Evolutionary conservation across 2,329 filamentous ascomycete species (phyloP), one percentile per base, ranked within the genome.

Genomic region (Colletotrichum truncatum): DNA sequence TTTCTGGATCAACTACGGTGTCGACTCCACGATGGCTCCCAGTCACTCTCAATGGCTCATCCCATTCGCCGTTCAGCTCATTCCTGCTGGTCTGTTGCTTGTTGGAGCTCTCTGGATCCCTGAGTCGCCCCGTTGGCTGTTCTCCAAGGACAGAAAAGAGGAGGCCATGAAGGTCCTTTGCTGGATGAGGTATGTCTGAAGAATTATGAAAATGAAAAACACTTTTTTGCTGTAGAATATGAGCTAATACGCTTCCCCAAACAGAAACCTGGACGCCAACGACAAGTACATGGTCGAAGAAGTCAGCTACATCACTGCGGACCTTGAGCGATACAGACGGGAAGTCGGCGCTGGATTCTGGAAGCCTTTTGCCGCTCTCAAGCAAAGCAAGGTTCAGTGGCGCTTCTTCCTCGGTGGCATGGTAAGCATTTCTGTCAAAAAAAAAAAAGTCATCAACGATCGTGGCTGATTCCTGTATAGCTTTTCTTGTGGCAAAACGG

Each of bases 401-500:
- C 87, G 92, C 41, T 89, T 95, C 77, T 86, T 93, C 74, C 83
- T 94, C 10, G 92, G 92, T 48, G 86, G 86, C 59, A 86, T 92
- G 67, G 63, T 63, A 32, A 59, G 39, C n/a, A 26, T 36, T 5
- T 9, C 26, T 45, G 11, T 25, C 10, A 26, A 12, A 12, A 26
- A 16, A n/a, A n/a, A n/a, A n/a, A n/a, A n/a, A n/a, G n/a, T n/a
- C 11, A 21, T 28, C 23, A 30, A 39, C n/a, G 14, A 14, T 25
- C 16, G 21, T 39, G 5, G 23, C 43, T 58, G 23, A 49, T 32
- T n/a, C 23, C n/a, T 16, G 18, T 14, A 8, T n/a, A 62, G 72
- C 83, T 95, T 18, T 94, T 94, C 82, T 80, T 94, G 56, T 93
- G 89, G 84, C 92, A 95, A 77, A 95, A 95, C 71, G 89, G 89